Conservation (phyloP, 257 asterid genomes). For the Solanum virginianum region DNA sequence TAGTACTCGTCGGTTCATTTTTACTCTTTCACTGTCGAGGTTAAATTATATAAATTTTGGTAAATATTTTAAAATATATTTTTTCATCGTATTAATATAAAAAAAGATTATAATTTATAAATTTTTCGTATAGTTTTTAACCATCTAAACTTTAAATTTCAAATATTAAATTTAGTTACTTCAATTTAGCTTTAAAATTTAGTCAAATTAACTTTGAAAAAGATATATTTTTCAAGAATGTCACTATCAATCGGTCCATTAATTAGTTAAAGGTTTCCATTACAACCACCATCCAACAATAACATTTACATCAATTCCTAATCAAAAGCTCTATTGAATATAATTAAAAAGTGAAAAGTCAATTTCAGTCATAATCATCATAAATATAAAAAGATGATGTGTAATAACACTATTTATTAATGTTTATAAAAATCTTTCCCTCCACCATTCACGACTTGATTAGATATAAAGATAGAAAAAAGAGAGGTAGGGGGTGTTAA, state of each 20-base stretch:
- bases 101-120: no score
- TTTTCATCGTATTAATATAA: no score
- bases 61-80: no score
- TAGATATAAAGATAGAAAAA: not conserved
- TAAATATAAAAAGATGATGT: not conserved
- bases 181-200: no score
- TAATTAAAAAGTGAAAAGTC: not conserved
- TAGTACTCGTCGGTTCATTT: no score
- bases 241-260: not conserved
- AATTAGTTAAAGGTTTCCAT: not conserved
- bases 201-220: no score
- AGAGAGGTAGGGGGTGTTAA: not conserved
- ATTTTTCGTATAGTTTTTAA: no score
- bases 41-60: no score
- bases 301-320: not conserved
- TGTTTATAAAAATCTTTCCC: not conserved
- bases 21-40: no score
- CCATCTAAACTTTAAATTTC: no score
- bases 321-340: not conserved
- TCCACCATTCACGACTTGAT: slow-evolving; percentile 71
- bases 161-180: no score
- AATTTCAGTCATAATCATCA: not conserved
- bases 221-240: not conserved
- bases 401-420: not conserved
- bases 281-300: not conserved